Percentiles rank a stretch among this genome's conserved stretches.
These are phyloP conservation scores for Thalassiosira livingstoniorum DNA, from an alignment of 352 stramenopile species.

Conservation along the genomic window DNA sequence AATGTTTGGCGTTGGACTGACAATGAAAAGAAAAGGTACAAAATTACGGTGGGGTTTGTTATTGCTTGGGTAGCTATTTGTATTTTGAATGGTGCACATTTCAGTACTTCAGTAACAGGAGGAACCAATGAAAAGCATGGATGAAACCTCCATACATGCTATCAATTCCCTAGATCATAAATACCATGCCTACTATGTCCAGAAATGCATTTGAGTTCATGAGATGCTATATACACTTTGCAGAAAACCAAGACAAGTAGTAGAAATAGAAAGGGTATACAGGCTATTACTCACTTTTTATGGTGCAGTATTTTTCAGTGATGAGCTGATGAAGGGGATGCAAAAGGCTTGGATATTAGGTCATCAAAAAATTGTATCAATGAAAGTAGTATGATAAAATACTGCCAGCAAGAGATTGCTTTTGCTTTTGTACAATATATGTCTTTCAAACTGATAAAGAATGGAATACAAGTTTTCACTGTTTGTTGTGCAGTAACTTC, in stretches of 20 bases:
- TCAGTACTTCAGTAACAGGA: background rate
- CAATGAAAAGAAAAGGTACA: slow-evolving; percentile 14
- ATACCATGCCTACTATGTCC: slow-evolving; percentile 39
- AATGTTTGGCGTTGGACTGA: slow-evolving; percentile 4
- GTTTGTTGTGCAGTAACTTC: slow-evolving; percentile 39
- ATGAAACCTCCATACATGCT: background rate
- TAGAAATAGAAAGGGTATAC: background rate
- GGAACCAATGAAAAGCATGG: background rate
- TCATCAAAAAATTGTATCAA: slow-evolving; percentile 29
- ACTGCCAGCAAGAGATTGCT: too few species aligned
- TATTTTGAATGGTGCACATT: slow-evolving; percentile 24
- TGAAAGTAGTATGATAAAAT: slow-evolving; percentile 49
- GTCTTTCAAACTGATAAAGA: slow-evolving; percentile 54
- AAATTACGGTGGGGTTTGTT: slow-evolving; percentile 16
- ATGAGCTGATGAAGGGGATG: slow-evolving; percentile 24
- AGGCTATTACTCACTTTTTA: slow-evolving; percentile 34
- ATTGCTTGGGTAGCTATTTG: slow-evolving; percentile 26
- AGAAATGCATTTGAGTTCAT: slow-evolving; percentile 37
- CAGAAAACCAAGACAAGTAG: slow-evolving; percentile 20
- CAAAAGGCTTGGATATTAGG: slow-evolving; percentile 19
- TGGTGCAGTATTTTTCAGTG: slow-evolving; percentile 18
- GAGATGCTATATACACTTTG: slow-evolving; percentile 33
- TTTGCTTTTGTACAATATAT: slow-evolving; percentile 50
- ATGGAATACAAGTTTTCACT: slow-evolving; percentile 52
- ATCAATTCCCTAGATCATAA: slow-evolving; percentile 4